Conservation (phyloP, 2,329 filamentous ascomycete species). For the Ophiostoma quercus region DNA sequence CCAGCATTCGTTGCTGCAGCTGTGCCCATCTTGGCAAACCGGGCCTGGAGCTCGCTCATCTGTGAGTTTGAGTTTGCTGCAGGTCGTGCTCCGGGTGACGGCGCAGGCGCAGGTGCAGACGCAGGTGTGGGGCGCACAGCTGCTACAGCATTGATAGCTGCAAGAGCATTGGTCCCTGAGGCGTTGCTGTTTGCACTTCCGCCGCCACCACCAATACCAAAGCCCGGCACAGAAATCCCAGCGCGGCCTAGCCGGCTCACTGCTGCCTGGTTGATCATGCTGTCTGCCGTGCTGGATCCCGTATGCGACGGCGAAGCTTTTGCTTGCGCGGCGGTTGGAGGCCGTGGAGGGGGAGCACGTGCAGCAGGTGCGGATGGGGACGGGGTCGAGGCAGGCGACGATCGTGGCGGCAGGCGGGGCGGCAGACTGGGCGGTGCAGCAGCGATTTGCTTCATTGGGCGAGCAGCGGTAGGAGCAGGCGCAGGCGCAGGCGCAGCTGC, state of each 20-base stretch:
- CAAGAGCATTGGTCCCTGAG: constrained; percentile 8
- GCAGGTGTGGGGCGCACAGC: background rate
- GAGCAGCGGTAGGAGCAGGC: constrained; percentile 28
- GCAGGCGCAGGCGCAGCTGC: constrained; percentile 16
- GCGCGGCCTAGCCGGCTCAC: constrained; percentile 62
- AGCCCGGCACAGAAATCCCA: constrained; percentile 70
- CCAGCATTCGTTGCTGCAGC: constrained; percentile 53
- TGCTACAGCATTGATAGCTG: constrained; percentile 21
- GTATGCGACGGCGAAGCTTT: constrained; percentile 3
- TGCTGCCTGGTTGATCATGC: constrained; percentile 50
- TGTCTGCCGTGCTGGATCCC: background rate
- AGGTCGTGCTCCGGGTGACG: background rate
- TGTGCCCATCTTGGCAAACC: constrained; percentile 54
- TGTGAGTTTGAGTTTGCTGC: constrained; percentile 37
- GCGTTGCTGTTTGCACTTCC: constrained; percentile 21
- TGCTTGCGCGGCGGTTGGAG: background rate
- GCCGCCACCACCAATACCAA: constrained; percentile 59
- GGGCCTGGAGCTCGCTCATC: constrained; percentile 61
- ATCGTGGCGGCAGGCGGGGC: constrained; percentile 28
- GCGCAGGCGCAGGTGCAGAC: constrained; percentile 14
- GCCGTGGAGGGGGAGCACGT: constrained; percentile 28
- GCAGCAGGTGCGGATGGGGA: constrained; percentile 22
- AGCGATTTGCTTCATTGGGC: constrained; percentile 8
- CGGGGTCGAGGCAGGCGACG: constrained; percentile 18
- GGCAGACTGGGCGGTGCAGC: constrained; percentile 22